phyloP scores from a whole-genome alignment of 139 green algal genomes.

The Nannochloris sp. region DNA sequence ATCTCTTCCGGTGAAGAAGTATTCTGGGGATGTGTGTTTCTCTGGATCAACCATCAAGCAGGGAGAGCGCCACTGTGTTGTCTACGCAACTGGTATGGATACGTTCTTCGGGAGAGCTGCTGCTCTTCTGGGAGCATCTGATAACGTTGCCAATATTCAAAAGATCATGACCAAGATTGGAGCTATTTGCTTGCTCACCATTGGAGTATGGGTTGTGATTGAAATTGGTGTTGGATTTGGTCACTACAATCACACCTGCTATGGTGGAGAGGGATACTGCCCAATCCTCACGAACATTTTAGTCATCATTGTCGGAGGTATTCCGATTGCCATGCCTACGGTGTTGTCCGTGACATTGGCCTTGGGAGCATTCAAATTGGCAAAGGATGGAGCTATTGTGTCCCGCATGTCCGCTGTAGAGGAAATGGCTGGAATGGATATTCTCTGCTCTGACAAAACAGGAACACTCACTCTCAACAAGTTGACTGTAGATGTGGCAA shows the following conservation, averaged over 20 bases:
- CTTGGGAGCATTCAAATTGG: conserved; percentile 70
- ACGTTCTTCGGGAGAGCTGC: conserved; percentile 88
- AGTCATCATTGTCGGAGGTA: conserved; percentile 82
- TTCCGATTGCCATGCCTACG: conserved; percentile 90
- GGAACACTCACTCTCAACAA: conserved; percentile 83
- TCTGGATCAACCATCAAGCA: conserved; percentile 80
- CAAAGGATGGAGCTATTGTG: conserved; percentile 83
- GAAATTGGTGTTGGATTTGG: conserved; percentile 68
- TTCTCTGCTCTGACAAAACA: conserved; percentile 91
- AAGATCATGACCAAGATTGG: conserved; percentile 81
- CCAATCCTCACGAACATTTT: conserved; percentile 79
- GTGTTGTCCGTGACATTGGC: conserved; percentile 83
- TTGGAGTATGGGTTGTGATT: conserved; percentile 64
- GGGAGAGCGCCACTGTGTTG: conserved; percentile 70
- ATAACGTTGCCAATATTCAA: conserved; percentile 78
- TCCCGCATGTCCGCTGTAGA: conserved; percentile 76
- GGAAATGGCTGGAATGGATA: conserved; percentile 86
- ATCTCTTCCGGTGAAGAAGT: conserved; percentile 77
- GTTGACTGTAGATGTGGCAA: conserved; percentile 36
- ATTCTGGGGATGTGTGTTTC: conserved; percentile 63
- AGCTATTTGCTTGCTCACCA: conserved; percentile 68
- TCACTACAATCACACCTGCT: conserved; percentile 54
- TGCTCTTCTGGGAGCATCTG: conserved; percentile 55
- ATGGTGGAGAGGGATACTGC: conserved; percentile 47
- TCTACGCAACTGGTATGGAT: conserved; percentile 69